Evolutionary conservation across 2,329 filamentous ascomycete genomes (phyloP), one percentile per base, ranked within the genome.

Genomic region (Fusarium cicatricum): DNA sequence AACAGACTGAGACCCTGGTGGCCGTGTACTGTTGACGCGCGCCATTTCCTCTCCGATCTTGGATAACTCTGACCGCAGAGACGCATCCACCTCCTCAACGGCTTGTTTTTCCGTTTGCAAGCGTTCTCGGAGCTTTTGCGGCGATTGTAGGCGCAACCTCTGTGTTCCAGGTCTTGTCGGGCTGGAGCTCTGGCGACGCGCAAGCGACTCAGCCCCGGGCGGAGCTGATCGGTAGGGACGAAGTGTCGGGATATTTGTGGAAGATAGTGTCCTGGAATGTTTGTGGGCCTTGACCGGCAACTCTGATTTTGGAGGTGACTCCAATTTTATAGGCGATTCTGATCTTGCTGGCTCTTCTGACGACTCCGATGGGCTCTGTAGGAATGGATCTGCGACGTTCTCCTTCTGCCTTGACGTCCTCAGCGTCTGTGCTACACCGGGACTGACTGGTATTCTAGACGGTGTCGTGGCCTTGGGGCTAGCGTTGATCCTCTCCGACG

Each of bases 11-110:
- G 65, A 54, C 38, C 64, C 64, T 1, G 70, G 60, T 12, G 69
- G 55, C 45, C 71, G 68, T 46, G 71, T 71, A 60, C 67, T 74
- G 69, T 81, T 82, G 34, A 86, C 75, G 32, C 80, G 79, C 16
- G 86, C 86, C 77, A 97, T 85, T 72, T 97, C 92, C 53, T 91
- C 86, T 1, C 90, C 85, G 66, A 97, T 94, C 61, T 89, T 89
- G 44, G 85, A 85, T 9, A 97, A 79, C 71, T 97, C 93, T 5
- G 86, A 85, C 71, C 89, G 86, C 12, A 97, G 75, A 4, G 83
- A 83, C 3, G 83, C 81, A 58, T 93, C 90, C 0, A 88, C 86
- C 9, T 87, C 85, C 5, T 87, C 85, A 14, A 93, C 85, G 0
- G 88, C 84, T 50, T 85, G 86, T 74, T 92, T 92, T 72, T 97